These are phyloP conservation scores for Capsicum rhomboideum DNA, from an alignment of 257 asterid genomes.

Conservation along the genomic window DNA sequence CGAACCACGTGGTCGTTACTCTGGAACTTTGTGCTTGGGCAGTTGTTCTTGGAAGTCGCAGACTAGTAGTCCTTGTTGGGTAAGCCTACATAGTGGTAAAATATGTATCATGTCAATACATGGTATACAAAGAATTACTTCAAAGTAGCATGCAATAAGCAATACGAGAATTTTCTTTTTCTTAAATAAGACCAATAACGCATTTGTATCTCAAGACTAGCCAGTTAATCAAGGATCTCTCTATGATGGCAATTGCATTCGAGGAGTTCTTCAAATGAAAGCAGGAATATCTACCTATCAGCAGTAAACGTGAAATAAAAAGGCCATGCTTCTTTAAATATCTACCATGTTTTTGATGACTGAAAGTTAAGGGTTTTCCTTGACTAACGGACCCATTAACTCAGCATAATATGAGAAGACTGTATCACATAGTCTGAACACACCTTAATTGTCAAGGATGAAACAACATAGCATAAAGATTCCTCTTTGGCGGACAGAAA, in stretches of 20 bases:
- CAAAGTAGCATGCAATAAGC: neutral
- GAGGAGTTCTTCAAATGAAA: neutral
- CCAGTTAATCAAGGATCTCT: neutral
- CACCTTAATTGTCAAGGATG: neutral
- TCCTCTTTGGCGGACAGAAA: neutral
- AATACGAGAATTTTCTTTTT: neutral
- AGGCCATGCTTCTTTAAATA: neutral
- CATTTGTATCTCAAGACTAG: neutral
- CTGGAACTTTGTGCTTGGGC: conserved; percentile 64
- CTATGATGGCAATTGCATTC: neutral
- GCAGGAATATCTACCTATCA: neutral
- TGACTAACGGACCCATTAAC: neutral
- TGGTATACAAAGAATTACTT: neutral
- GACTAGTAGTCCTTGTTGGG: conserved; percentile 36
- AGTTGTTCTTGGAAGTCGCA: conserved; percentile 37
- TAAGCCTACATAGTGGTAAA: conserved; percentile 45
- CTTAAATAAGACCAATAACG: neutral
- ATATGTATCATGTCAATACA: neutral
- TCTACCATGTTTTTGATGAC: neutral
- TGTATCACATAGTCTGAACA: neutral
- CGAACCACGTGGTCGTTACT: conserved; percentile 89
- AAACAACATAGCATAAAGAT: neutral
- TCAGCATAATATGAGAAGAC: neutral
- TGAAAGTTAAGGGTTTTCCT: neutral
- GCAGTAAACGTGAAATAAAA: neutral